Conservation (phyloP, 2,329 filamentous ascomycete genomes). For the Phaeomoniella chlamydospora region DNA sequence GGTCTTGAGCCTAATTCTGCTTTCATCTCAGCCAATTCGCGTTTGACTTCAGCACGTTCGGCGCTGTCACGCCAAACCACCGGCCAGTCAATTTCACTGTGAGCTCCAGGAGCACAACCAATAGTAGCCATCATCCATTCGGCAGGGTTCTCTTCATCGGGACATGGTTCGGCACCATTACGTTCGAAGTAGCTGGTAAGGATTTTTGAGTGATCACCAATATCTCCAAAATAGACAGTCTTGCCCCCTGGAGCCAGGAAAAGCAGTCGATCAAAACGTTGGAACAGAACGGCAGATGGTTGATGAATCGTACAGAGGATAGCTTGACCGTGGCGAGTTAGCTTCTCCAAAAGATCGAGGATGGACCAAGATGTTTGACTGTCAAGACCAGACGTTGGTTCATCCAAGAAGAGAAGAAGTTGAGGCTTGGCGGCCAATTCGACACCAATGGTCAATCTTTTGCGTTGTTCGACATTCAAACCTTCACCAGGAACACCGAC, state of each 20-base stretch:
- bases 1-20: constrained; percentile 25
- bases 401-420: constrained; percentile 80
- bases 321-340: constrained; percentile 77
- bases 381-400: constrained; percentile 88
- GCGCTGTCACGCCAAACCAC: constrained; percentile 44
- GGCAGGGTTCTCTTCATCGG: constrained; percentile 52
- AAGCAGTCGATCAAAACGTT: constrained; percentile 57
- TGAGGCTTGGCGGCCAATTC: constrained; percentile 86
- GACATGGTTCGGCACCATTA: constrained; percentile 47
- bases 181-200: constrained; percentile 50
- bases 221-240: constrained; percentile 56
- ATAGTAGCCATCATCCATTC: constrained; percentile 57
- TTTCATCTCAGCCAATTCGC: constrained; percentile 42
- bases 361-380: constrained; percentile 91
- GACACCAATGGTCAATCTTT: constrained; percentile 85
- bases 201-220: constrained; percentile 43
- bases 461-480: constrained; percentile 49
- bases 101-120: constrained; percentile 47
- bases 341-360: constrained; percentile 71
- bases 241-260: constrained; percentile 51
- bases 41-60: constrained; percentile 40
- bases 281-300: constrained; percentile 88
- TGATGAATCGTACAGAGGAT: constrained; percentile 97
- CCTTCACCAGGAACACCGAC: constrained; percentile 85
- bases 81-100: constrained; percentile 52